Conservation (phyloP, 2,329 filamentous ascomycete genomes). For the Lasiodiplodia citricola region DNA sequence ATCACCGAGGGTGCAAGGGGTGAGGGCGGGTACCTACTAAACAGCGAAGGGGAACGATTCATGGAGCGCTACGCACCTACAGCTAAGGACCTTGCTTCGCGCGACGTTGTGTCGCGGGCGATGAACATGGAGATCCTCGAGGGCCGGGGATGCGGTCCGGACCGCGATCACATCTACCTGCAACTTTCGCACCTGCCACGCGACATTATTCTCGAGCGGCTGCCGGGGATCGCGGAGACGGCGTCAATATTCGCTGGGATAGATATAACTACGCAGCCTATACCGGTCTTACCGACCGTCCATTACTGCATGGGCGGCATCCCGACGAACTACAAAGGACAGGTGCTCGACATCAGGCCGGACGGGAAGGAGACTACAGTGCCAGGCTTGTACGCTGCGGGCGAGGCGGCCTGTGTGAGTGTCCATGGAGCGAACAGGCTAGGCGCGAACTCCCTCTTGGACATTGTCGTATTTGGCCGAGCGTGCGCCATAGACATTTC, state of each 20-base stretch:
- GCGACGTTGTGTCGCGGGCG: slow-evolving; percentile 54
- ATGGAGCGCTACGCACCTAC: slow-evolving; percentile 60
- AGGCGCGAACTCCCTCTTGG: slow-evolving; percentile 56
- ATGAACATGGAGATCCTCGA: slow-evolving; percentile 58
- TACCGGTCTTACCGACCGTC: slow-evolving; percentile 58
- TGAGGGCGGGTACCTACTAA: slow-evolving; percentile 58
- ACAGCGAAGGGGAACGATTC: slow-evolving; percentile 55
- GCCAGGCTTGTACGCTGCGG: slow-evolving; percentile 54
- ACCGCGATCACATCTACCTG: slow-evolving; percentile 55
- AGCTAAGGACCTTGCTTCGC: slow-evolving; percentile 55
- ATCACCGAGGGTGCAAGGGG: slow-evolving; percentile 58
- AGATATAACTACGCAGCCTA: slow-evolving; percentile 56
- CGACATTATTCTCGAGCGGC: slow-evolving; percentile 53
- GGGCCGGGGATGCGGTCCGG: slow-evolving; percentile 52
- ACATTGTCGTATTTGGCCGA: slow-evolving; percentile 57
- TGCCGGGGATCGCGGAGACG: slow-evolving; percentile 58
- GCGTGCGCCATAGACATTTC: slow-evolving; percentile 52
- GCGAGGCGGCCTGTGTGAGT: slow-evolving; percentile 56
- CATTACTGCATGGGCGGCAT: slow-evolving; percentile 60
- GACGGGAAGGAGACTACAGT: slow-evolving; percentile 50
- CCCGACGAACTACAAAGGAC: slow-evolving; percentile 56
- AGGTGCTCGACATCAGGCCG: slow-evolving; percentile 50
- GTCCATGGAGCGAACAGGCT: slow-evolving; percentile 57
- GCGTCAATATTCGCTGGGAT: slow-evolving; percentile 57
- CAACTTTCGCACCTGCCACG: slow-evolving; percentile 55